Base-by-base conservation (phyloP, 2,329 filamentous ascomycete species). In the Penicillium rolfsii region DNA sequence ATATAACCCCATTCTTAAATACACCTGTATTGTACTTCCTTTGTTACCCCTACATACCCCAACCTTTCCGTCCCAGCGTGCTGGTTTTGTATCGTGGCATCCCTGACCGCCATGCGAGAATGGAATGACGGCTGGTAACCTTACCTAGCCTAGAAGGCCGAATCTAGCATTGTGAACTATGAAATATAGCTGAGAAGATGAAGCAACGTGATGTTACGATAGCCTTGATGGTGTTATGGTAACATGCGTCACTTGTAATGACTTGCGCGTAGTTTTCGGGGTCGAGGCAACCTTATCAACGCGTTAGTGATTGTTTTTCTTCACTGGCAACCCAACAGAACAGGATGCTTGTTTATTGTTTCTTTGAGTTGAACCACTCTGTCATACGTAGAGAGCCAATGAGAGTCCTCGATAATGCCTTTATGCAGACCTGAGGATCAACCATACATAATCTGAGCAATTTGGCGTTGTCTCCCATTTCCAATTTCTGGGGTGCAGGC, bases 21-120 rank as follows among this genome's bases (percentile, higher is more conserved):
- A 53, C 35, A 40, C 22, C 16, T 6, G 33, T 40, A 53, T 24
- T 52, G 35, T 26, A 53, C 30, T 14, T 2, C 19, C 8, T 33
- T 48, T 26, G 11, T 30, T 30, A n/a, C 14, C 28, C 46, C 46
- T 19, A 50, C 46, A 50, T 50, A 35, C 48, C 48, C 48, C 30
- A 35, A 50, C 28, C 46, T 49, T 28, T 30, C 46, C n/a, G 48
- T 35, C 33, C 48, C 48, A 50, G 5, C 43, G 24, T 12, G 30
- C 12, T 52, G 33, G 33, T 30, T 46, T 57, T 26, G 52, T 45
- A 36, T 45, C 43, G 33, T 52, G 57, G 52, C 58, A 72, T 72
- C 70, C 70, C 68, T 73, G 70, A 66, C 63, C 59, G 69, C 71
- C 71, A 71, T 67, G 70, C 68, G 70, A 70, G 52, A 59, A 28